phyloP scores from a whole-genome alignment of 2,329 filamentous ascomycete species.

The Pyricularia sp. region DNA sequence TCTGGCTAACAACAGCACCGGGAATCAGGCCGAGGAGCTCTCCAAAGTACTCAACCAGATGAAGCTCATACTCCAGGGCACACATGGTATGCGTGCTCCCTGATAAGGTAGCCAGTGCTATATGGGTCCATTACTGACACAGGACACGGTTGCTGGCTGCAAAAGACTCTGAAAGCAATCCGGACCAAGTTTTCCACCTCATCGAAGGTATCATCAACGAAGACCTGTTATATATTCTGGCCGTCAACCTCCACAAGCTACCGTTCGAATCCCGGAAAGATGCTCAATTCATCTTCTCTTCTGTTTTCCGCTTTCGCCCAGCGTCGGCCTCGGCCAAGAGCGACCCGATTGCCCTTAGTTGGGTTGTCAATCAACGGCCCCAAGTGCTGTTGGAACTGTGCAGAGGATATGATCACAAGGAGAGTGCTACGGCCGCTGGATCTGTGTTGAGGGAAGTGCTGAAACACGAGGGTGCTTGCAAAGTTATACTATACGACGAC shows the following conservation, averaged over 20 bases:
- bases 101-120: neutral
- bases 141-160: neutral
- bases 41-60: constrained; percentile 78
- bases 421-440: constrained; percentile 84
- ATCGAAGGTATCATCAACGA: constrained; percentile 74
- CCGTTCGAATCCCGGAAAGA: constrained; percentile 96
- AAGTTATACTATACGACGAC: constrained; percentile 87
- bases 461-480: constrained; percentile 83
- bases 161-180: constrained; percentile 70
- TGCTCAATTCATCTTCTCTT: constrained; percentile 88
- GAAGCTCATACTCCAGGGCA: constrained; percentile 88
- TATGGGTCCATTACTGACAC: neutral
- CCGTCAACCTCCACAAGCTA: constrained; percentile 67
- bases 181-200: constrained; percentile 78
- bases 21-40: constrained; percentile 64
- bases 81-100: constrained; percentile 52
- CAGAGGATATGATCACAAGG: constrained; percentile 76
- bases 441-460: constrained; percentile 76
- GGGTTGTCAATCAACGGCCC: constrained; percentile 74
- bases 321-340: constrained; percentile 50
- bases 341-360: constrained; percentile 75
- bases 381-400: constrained; percentile 83
- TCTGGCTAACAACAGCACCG: neutral
- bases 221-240: constrained; percentile 75
- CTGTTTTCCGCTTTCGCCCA: constrained; percentile 81